Evolutionary conservation across 1,284 basidiomycete genomes (phyloP), one percentile per base, ranked within the genome.

Genomic region (Ceratobasidium sp.): DNA sequence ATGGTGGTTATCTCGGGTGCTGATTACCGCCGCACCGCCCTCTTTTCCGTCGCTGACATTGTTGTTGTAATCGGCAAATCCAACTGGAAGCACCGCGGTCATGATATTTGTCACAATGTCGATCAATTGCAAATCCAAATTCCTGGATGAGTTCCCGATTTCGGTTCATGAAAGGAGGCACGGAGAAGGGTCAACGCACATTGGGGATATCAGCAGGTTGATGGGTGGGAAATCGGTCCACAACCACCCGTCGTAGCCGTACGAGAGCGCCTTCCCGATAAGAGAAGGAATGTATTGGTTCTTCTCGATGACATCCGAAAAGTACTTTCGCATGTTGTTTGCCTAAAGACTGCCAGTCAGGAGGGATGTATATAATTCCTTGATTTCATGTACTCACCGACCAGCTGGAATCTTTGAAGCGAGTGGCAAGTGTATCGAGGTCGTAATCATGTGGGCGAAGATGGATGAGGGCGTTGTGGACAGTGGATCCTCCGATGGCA

Each of bases 361-460:
- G 10, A 47, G 45, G 22, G n/a, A 7, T 47, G 7, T 12, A 20
- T 47, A 47, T 20, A 8, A 15, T 47, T 10, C 35, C 20, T 42
- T 3, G 45, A 6, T 47, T 15, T n/a, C 22, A 17, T 2, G 22
- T 13, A 65, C 62, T 53, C n/a, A 43, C 62, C 62, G 62, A 65
- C 62, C 62, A 65, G 34, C 49, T 65, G 8, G 62, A 53, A 54
- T 65, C 62, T 20, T 53, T 53, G 38, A 65, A 65, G 7, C 62
- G 62, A 20, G 31, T 40, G 4, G 62, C 62, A 34, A 52, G 32
- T 20, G 38, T 52, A 32, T 65, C 47, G 15, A 65, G 20, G 32
- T 65, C 62, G 35, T 65, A 65, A 25, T 65, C 50, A 35, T 65
- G 62, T 17, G 49, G 49, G n/a, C 62, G 62, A 27, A 65, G 62